These are phyloP conservation scores for Capsella bursapastoris DNA, from an alignment of 345 rosid species.

Conservation along the genomic window DNA sequence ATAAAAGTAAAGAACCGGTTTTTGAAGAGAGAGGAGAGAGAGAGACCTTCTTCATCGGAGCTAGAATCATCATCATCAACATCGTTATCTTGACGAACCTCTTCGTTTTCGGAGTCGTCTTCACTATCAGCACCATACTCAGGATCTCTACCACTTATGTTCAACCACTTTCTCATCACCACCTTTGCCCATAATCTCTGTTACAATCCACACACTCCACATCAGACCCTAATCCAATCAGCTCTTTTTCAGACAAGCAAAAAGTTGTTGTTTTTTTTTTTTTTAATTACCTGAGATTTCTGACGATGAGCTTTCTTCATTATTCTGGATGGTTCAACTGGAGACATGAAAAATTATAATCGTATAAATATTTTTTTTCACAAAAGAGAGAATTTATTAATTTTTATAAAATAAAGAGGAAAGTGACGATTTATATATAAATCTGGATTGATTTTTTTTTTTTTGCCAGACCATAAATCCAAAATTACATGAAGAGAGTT, in stretches of 20 bases:
- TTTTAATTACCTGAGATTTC: slow-evolving; percentile 38
- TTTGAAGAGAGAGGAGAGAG: neutral
- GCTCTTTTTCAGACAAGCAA: slow-evolving; percentile 6
- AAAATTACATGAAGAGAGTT: slow-evolving; percentile 26
- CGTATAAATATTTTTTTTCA: slow-evolving; percentile 7
- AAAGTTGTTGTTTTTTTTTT: neutral
- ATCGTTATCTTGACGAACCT: slow-evolving; percentile 45
- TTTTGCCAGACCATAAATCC: slow-evolving; percentile 38
- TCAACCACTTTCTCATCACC: slow-evolving; percentile 82
- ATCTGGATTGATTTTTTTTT: neutral
- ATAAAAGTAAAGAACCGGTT: slow-evolving; percentile 11
- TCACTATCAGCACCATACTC: slow-evolving; percentile 88
- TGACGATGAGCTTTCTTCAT: slow-evolving; percentile 41
- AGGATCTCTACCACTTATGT: slow-evolving; percentile 64
- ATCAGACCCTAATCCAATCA: slow-evolving; percentile 10
- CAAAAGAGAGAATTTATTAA: neutral
- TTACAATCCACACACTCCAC: neutral
- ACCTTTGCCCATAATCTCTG: slow-evolving; percentile 69
- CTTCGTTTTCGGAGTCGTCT: slow-evolving; percentile 48
- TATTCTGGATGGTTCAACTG: slow-evolving; percentile 34
- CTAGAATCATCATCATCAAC: slow-evolving; percentile 30
- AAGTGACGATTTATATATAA: slow-evolving; percentile 16
- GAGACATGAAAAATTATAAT: slow-evolving; percentile 24
- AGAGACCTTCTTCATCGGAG: slow-evolving; percentile 60
- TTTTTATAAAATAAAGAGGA: neutral